Percentiles rank a stretch among this genome's conserved stretches.
Evolutionary conservation across 2,329 filamentous ascomycete genomes (phyloP).

Genomic region (Metarhizium sp.): DNA sequence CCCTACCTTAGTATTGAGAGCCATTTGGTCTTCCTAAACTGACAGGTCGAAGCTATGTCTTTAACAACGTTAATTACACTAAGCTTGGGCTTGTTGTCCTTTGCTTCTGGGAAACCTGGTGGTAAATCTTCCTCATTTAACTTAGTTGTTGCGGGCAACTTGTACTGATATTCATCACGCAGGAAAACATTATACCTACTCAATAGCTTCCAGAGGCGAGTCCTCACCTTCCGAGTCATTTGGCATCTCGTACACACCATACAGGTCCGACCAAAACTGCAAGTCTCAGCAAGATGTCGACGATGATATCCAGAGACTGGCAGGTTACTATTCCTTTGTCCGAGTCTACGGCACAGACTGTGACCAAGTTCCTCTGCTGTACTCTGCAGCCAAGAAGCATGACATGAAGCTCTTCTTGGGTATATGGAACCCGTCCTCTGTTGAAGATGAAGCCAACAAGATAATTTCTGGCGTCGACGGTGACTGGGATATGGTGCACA

Average conservation of each 20-base stretch:
- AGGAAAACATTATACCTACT: too few species aligned
- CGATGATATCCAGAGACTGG: slow-evolving; percentile 50
- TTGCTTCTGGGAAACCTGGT: too few species aligned
- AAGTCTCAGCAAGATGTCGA: slow-evolving; percentile 56
- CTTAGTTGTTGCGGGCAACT: too few species aligned
- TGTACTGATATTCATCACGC: too few species aligned
- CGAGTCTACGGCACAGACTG: slow-evolving; percentile 78
- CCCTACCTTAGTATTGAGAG: too few species aligned
- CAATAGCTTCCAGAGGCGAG: too few species aligned
- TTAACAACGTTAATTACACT: too few species aligned
- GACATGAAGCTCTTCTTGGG: slow-evolving; percentile 66
- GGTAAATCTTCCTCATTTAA: too few species aligned
- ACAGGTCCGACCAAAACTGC: slow-evolving; percentile 47
- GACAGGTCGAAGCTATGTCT: too few species aligned
- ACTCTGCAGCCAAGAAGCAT: slow-evolving; percentile 53
- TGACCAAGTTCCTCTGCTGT: slow-evolving; percentile 55
- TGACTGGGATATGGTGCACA: slow-evolving; percentile 61
- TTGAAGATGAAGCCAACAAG: slow-evolving; percentile 46
- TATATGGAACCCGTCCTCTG: slow-evolving; percentile 53
- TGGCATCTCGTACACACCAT: slow-evolving; percentile 40
- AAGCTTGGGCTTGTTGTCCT: too few species aligned
- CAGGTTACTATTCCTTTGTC: slow-evolving; percentile 48
- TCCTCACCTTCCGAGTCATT: slow-evolving; percentile 16
- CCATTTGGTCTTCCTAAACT: too few species aligned
- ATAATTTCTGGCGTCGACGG: slow-evolving; percentile 50